A percentile compares a stretch with the other conserved stretches of the same genome.
phyloP scores from a whole-genome alignment of 257 asterid genomes.

The Solanum virginianum region DNA sequence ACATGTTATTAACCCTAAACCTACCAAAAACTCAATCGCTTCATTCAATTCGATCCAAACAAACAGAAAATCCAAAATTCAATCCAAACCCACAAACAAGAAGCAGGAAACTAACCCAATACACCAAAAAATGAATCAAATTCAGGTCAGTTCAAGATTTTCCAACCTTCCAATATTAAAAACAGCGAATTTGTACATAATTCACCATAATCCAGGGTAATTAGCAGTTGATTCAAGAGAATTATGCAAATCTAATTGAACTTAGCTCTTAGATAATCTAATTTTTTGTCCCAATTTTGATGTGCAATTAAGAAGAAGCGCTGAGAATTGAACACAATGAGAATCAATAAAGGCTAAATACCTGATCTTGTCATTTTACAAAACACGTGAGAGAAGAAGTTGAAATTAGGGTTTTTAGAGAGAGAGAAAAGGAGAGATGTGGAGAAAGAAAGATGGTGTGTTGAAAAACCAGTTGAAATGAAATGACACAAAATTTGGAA shows the following conservation, averaged over 20 bases:
- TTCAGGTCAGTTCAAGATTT: neutral
- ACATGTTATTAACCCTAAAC: constrained; percentile 8
- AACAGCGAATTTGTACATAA: neutral
- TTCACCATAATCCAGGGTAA: constrained; percentile 15
- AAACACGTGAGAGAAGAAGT: constrained; percentile 8
- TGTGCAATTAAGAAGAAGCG: neutral
- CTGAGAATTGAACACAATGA: constrained; percentile 5
- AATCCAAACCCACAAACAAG: constrained; percentile 2
- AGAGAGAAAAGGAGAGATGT: constrained; percentile 2
- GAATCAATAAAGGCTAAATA: constrained; percentile 10
- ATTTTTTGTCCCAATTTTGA: neutral
- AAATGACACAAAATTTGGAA: neutral
- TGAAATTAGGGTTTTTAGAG: constrained; percentile 50
- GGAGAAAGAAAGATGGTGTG: constrained; percentile 12
- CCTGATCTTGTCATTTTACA: constrained; percentile 30
- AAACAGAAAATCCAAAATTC: constrained; percentile 6
- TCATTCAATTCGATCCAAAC: constrained; percentile 2
- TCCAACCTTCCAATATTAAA: neutral
- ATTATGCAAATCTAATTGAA: constrained; percentile 23
- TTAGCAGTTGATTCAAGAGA: constrained; percentile 11
- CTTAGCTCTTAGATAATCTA: neutral
- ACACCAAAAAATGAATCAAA: neutral
- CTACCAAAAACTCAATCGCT: constrained; percentile 6
- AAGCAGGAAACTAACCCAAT: neutral
- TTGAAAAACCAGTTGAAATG: constrained; percentile 5